Percentiles rank a stretch among this genome's conserved stretches.
These are phyloP conservation scores for Hanseniaspora jakobsenii DNA, from an alignment of 805 yeast genomes.

Conservation along the genomic window DNA sequence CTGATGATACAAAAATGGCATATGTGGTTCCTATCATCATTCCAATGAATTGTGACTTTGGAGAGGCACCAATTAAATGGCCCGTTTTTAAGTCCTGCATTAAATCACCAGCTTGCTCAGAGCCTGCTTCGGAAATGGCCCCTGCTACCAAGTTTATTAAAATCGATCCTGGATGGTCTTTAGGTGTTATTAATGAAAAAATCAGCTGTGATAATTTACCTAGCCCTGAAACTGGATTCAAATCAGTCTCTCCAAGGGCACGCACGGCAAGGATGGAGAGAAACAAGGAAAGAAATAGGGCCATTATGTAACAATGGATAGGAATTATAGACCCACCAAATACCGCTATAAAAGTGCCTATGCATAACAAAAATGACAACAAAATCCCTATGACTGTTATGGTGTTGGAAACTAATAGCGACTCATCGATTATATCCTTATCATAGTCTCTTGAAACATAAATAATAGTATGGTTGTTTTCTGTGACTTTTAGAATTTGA, in stretches of 20 bases:
- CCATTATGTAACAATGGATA: constrained; percentile 50
- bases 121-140: constrained; percentile 96
- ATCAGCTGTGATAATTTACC: constrained; percentile 86
- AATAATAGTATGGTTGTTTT: constrained; percentile 20
- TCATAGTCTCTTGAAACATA: constrained; percentile 26
- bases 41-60: constrained; percentile 80
- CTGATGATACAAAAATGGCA: constrained; percentile 66
- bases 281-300: constrained; percentile 63
- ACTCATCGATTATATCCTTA: constrained; percentile 31
- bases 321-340: constrained; percentile 62
- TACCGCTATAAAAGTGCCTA: constrained; percentile 48
- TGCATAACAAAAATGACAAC: constrained; percentile 54
- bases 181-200: constrained; percentile 72
- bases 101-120: constrained; percentile 96
- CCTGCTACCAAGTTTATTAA: constrained; percentile 84
- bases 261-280: constrained; percentile 80
- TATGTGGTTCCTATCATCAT: constrained; percentile 80
- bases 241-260: constrained; percentile 92
- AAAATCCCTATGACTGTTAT: constrained; percentile 50
- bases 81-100: constrained; percentile 98
- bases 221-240: constrained; percentile 92
- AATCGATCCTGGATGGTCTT: constrained; percentile 64
- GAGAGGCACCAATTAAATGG: constrained; percentile 80
- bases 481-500: constrained; percentile 18
- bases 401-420: constrained; percentile 38